Evolutionary conservation across 2,329 filamentous ascomycete genomes (phyloP).

Genomic region (Diaporthe citri): DNA sequence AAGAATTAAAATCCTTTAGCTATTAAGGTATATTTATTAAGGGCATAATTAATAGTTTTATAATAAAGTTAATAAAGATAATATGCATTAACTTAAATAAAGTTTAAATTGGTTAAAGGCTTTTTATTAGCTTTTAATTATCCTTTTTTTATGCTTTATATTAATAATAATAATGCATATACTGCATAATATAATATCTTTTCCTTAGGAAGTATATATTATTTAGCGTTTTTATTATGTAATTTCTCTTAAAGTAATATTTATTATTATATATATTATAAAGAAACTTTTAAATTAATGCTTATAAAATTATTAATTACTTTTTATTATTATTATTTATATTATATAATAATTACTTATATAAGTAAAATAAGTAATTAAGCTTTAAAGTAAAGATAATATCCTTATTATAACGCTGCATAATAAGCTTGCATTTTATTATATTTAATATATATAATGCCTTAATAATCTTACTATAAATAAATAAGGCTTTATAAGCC

Average conservation of each 20-base stretch:
- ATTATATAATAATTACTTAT: not conserved
- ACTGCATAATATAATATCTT: not conserved
- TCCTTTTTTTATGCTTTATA: no score
- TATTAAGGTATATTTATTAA: no score
- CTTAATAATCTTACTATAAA: not conserved
- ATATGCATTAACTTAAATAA: no score
- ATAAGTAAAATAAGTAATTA: not conserved
- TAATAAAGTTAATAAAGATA: no score
- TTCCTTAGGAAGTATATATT: not conserved
- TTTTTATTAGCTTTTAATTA: no score
- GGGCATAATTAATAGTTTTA: no score
- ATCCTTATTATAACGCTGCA: not conserved
- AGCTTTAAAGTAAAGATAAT: not conserved
- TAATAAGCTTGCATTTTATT: not conserved
- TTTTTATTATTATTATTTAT: not conserved
- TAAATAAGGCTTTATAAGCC: no score
- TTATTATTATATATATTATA: conserved; percentile 3
- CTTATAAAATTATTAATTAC: not conserved
- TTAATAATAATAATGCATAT: not conserved
- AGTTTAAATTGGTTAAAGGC: no score
- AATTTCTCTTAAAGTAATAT: not conserved
- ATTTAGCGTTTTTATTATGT: not conserved
- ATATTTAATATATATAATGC: not conserved
- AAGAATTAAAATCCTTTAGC: no score
- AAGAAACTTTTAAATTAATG: not conserved